Conservation (phyloP, 2,329 filamentous ascomycete genomes). For the Exophiala sp. region DNA sequence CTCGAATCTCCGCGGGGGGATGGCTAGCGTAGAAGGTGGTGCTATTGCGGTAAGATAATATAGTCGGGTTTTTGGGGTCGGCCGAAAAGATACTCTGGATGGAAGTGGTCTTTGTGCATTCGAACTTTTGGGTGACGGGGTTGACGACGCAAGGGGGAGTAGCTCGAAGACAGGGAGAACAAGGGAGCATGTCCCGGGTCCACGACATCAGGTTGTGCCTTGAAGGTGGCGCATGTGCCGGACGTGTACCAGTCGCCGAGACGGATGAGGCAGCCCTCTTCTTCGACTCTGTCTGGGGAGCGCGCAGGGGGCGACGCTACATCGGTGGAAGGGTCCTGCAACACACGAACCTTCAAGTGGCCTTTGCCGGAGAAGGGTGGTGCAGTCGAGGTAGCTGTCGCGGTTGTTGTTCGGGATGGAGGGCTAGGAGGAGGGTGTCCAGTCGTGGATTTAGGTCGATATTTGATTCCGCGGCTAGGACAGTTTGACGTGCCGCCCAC, state of each 20-base stretch:
- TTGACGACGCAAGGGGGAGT: slow-evolving; percentile 55
- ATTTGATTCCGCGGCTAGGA: slow-evolving; percentile 57
- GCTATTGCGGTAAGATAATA: slow-evolving; percentile 16
- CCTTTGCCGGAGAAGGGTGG: slow-evolving; percentile 54
- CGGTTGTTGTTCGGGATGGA: slow-evolving; percentile 27
- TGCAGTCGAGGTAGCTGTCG: slow-evolving; percentile 32
- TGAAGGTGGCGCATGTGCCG: slow-evolving; percentile 63
- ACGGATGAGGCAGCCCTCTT: slow-evolving; percentile 61
- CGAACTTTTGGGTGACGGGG: slow-evolving; percentile 41
- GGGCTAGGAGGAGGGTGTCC: slow-evolving; percentile 11
- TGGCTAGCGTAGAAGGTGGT: slow-evolving; percentile 23
- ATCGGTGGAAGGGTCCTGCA: background rate
- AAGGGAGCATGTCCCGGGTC: slow-evolving; percentile 33
- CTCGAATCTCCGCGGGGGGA: slow-evolving; percentile 18
- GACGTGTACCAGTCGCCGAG: slow-evolving; percentile 61
- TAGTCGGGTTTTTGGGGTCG: background rate
- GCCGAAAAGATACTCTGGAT: slow-evolving; percentile 33
- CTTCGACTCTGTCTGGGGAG: slow-evolving; percentile 27
- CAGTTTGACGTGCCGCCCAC: slow-evolving; percentile 59
- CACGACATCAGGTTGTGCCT: slow-evolving; percentile 40
- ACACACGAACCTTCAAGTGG: slow-evolving; percentile 48
- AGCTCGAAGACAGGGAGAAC: slow-evolving; percentile 54
- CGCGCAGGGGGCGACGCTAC: background rate
- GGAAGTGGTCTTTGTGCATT: slow-evolving; percentile 48
- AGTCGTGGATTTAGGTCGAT: slow-evolving; percentile 51